These are phyloP conservation scores for Millerago galiae DNA, from an alignment of 805 yeast species.

Conservation along the genomic window DNA sequence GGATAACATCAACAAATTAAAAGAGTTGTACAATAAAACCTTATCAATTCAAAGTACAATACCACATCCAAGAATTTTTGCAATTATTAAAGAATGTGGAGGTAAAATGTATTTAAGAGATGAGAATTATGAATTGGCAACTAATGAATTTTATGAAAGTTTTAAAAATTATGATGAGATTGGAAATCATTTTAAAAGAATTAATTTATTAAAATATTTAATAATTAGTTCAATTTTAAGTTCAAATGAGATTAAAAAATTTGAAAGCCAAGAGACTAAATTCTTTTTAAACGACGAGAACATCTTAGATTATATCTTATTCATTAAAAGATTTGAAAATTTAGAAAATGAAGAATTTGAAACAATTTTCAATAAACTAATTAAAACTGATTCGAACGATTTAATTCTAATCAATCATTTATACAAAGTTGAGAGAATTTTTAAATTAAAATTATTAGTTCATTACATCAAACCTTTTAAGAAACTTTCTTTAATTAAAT, in stretches of 20 bases:
- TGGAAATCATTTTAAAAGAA: slow-evolving; percentile 54
- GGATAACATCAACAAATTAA: slow-evolving; percentile 33
- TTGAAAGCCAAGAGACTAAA: slow-evolving; percentile 26
- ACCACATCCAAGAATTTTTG: slow-evolving; percentile 70
- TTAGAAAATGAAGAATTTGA: slow-evolving; percentile 16
- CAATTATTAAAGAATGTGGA: slow-evolving; percentile 71
- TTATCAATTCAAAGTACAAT: slow-evolving; percentile 50
- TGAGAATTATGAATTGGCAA: slow-evolving; percentile 51
- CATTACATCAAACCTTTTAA: slow-evolving; percentile 25
- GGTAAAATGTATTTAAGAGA: slow-evolving; percentile 61
- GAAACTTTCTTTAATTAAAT: slow-evolving; percentile 15
- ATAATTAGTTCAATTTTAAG: slow-evolving; percentile 50
- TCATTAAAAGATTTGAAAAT: slow-evolving; percentile 18
- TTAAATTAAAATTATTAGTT: slow-evolving; percentile 19
- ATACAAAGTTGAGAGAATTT: slow-evolving; percentile 14
- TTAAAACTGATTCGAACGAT: slow-evolving; percentile 11
- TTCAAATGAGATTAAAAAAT: slow-evolving; percentile 38
- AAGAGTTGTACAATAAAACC: slow-evolving; percentile 43
- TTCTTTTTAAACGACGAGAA: slow-evolving; percentile 21
- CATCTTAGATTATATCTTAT: slow-evolving; percentile 15
- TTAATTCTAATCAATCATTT: slow-evolving; percentile 15
- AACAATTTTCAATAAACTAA: slow-evolving; percentile 5
- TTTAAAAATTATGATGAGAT: slow-evolving; percentile 59
- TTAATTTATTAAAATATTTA: slow-evolving; percentile 52
- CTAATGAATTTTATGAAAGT: slow-evolving; percentile 47